These are phyloP conservation scores for Capsicum chinense DNA, from an alignment of 257 asterid genomes.

Conservation along the genomic window DNA sequence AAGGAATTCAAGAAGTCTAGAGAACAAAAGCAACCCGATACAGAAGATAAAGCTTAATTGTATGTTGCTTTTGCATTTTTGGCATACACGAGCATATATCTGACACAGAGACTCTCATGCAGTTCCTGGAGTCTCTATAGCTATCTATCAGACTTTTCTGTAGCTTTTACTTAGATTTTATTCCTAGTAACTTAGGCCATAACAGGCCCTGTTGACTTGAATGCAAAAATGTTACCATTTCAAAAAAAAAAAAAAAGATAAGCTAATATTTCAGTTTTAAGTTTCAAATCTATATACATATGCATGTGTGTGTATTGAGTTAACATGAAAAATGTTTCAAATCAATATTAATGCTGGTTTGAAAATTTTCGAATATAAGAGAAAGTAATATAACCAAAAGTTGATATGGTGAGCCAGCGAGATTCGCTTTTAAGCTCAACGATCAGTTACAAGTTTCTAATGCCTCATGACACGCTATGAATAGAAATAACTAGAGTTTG, in stretches of 20 bases:
- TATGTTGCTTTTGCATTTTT: too few relatives aligned
- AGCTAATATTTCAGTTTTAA: constrained; percentile 8
- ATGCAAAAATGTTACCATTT: too few relatives aligned
- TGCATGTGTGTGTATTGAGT: neutral
- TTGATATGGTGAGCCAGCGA: constrained; percentile 15
- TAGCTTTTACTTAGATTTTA: too few relatives aligned
- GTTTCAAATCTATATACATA: constrained; percentile 1
- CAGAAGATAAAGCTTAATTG: too few relatives aligned
- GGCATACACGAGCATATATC: too few relatives aligned
- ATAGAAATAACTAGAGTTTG: neutral
- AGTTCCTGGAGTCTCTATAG: too few relatives aligned
- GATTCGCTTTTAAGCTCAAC: constrained; percentile 10
- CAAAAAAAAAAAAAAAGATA: neutral
- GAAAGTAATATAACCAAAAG: neutral
- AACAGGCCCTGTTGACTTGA: too few relatives aligned
- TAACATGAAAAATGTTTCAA: constrained; percentile 18
- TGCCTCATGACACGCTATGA: constrained; percentile 12
- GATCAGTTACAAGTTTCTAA: neutral
- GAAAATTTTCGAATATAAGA: neutral
- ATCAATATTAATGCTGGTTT: neutral
- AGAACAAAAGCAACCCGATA: too few relatives aligned
- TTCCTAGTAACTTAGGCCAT: too few relatives aligned
- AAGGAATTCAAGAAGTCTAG: too few relatives aligned
- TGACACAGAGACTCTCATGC: too few relatives aligned
- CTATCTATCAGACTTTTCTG: too few relatives aligned